phyloP scores from a whole-genome alignment of 2,329 filamentous ascomycete genomes.

The Colletotrichum euphorbiae region DNA sequence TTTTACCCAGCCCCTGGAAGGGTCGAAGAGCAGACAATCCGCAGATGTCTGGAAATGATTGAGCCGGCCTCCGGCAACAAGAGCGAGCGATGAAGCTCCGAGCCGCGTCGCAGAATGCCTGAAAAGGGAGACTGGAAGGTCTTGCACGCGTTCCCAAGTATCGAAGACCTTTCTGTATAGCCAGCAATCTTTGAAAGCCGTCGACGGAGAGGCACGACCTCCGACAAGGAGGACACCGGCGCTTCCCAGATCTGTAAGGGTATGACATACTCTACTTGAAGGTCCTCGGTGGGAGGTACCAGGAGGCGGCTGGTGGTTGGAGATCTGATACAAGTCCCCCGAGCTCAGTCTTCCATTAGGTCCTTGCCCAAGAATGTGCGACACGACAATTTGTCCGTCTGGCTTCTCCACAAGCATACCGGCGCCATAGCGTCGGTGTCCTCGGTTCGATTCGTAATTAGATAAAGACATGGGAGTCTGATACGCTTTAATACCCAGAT shows the following conservation, averaged over 20 bases:
- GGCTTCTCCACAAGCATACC: constrained; percentile 55
- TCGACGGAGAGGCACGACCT: constrained; percentile 81
- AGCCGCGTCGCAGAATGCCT: constrained; percentile 75
- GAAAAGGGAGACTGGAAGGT: constrained; percentile 78
- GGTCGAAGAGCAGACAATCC: constrained; percentile 65
- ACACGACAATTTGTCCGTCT: constrained; percentile 57
- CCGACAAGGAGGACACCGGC: constrained; percentile 75
- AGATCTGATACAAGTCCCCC: constrained; percentile 60
- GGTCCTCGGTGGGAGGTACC: constrained; percentile 50
- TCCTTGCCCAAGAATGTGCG: constrained; percentile 58
- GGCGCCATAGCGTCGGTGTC: constrained; percentile 71
- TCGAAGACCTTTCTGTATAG: constrained; percentile 65
- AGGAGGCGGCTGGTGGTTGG: constrained; percentile 23
- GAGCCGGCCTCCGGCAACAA: constrained; percentile 73
- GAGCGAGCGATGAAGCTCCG: constrained; percentile 59
- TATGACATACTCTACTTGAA: constrained; percentile 76
- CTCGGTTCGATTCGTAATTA: constrained; percentile 53
- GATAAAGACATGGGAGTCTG: constrained; percentile 47
- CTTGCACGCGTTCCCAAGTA: constrained; percentile 72
- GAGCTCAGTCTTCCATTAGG: constrained; percentile 59
- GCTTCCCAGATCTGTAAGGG: constrained; percentile 73
- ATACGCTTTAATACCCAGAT: not conserved
- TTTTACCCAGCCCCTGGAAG: constrained; percentile 58
- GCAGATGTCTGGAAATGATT: constrained; percentile 60
- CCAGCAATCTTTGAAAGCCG: constrained; percentile 81